Evolutionary conservation across 331 rosid genomes (phyloP), one percentile per base, ranked within the genome.

Genomic region (Erythrophleum ivorense): DNA sequence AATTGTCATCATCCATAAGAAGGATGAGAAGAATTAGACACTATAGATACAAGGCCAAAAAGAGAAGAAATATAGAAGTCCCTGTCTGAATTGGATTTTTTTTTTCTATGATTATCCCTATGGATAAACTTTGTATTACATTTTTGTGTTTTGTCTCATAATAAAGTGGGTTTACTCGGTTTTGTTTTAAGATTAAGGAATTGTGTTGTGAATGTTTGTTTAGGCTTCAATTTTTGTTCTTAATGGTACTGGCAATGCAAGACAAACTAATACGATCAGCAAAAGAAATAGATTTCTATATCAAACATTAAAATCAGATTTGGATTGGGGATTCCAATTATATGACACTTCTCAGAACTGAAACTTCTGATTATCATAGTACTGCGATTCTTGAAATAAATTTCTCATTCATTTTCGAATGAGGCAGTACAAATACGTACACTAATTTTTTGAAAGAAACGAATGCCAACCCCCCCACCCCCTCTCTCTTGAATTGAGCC

Each of bases 21-120:
- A 45, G n/a, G 33, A 19, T 43, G 43, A 73, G 60, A 70, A 62
- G 75, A 66, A 79, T 4, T 73, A 68, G 41, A 57, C 29, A 57
- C 4, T 45, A 21, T 3, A 62, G 33, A 83, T 9, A 57, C 43
- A 70, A 41, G 63, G 58, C 41, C 6, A 4, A 34, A 21, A 33
- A 31, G 67, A 71, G 45, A 60, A 65, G 75, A 41, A 50, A 41
- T 12, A 46, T 7, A 52, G 13, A 48, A 55, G 45, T 41, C 52
- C 16, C 4, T 24, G 38, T 59, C 62, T 53, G 78, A 34, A 48
- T 62, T 46, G 21, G 3, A 38, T 2, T 50, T 14, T 36, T 34
- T 3, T 13, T 49, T 18, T 38, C 50, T 58, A n/a, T 34, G 67
- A 24, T 46, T 69, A 48, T 1, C 10, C 71, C 14, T 21, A 34